phyloP scores from a whole-genome alignment of 768 basidiomycete genomes.

The Boletus insuetus region DNA sequence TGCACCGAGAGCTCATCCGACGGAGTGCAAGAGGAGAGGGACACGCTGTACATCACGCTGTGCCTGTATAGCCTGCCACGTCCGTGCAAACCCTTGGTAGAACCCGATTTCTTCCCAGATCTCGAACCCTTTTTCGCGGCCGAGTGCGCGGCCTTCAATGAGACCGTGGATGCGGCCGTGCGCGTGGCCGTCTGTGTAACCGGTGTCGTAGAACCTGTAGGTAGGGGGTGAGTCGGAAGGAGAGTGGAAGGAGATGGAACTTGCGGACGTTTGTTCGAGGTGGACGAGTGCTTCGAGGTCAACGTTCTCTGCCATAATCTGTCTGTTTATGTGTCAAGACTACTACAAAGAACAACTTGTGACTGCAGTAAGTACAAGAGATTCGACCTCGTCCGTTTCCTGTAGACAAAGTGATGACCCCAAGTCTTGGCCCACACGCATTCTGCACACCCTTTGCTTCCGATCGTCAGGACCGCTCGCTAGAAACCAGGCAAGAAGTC shows the following conservation, averaged over 20 bases:
- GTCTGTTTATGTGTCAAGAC: too few species aligned
- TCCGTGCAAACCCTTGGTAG: slow-evolving; percentile 79
- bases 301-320: slow-evolving; percentile 35
- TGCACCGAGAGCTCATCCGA: too few species aligned
- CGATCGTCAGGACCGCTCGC: too few species aligned
- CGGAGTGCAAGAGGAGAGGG: too few species aligned
- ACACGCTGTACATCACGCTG: slow-evolving; percentile 25
- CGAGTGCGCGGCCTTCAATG: slow-evolving; percentile 88
- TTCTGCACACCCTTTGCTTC: too few species aligned
- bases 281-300: slow-evolving; percentile 60
- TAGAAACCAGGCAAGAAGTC: too few species aligned
- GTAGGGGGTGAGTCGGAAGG: background rate
- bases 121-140: slow-evolving; percentile 88
- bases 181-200: slow-evolving; percentile 71
- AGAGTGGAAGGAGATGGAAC: too few species aligned
- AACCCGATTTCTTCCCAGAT: slow-evolving; percentile 98
- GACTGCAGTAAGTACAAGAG: too few species aligned
- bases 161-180: slow-evolving; percentile 89
- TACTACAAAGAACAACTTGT: too few species aligned
- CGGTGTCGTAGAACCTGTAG: slow-evolving; percentile 74
- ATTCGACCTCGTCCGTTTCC: too few species aligned
- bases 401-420: too few species aligned
- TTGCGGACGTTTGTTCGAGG: slow-evolving; percentile 59
- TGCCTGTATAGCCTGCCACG: slow-evolving; percentile 56
- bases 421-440: too few species aligned